These are phyloP conservation scores for Starmerella tilneyi DNA, from an alignment of 805 yeast species.

Conservation along the genomic window DNA sequence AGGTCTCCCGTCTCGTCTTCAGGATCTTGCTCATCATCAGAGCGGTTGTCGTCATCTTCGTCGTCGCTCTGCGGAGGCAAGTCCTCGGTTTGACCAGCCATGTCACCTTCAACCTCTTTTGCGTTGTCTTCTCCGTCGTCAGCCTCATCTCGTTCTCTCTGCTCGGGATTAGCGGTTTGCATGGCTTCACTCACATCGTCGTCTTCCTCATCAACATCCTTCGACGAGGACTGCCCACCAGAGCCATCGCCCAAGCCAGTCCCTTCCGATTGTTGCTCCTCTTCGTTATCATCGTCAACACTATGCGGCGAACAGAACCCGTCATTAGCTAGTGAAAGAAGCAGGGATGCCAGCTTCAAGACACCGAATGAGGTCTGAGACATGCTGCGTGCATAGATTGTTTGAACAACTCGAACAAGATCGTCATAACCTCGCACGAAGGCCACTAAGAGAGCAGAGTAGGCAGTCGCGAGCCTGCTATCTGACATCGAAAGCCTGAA, in stretches of 20 bases:
- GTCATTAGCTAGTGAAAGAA: constrained; percentile 53
- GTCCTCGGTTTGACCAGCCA: constrained; percentile 89
- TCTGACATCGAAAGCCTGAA: constrained; percentile 19
- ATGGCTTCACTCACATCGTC: constrained; percentile 74
- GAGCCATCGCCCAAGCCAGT: constrained; percentile 89
- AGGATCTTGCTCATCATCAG: constrained; percentile 50
- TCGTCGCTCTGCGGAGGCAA: constrained; percentile 51
- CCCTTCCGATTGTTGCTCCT: constrained; percentile 73
- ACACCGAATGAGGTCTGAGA: constrained; percentile 50
- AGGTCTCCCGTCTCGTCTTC: constrained; percentile 86
- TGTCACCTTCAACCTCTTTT: constrained; percentile 88
- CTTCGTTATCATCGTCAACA: constrained; percentile 42
- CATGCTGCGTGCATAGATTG: constrained; percentile 42
- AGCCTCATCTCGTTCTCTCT: constrained; percentile 32
- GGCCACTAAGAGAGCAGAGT: constrained; percentile 46
- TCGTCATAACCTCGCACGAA: constrained; percentile 49
- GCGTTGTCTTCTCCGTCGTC: constrained; percentile 80
- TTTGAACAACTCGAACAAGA: constrained; percentile 38
- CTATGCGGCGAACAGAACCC: constrained; percentile 91
- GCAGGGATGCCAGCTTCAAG: constrained; percentile 44
- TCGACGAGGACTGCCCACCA: constrained; percentile 71
- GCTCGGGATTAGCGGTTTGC: constrained; percentile 58
- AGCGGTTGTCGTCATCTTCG: constrained; percentile 43
- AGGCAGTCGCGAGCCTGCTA: constrained; percentile 33
- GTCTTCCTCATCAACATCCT: constrained; percentile 74